Conservation (phyloP, 805 yeast genomes). For the Metschnikowia lachancei region DNA sequence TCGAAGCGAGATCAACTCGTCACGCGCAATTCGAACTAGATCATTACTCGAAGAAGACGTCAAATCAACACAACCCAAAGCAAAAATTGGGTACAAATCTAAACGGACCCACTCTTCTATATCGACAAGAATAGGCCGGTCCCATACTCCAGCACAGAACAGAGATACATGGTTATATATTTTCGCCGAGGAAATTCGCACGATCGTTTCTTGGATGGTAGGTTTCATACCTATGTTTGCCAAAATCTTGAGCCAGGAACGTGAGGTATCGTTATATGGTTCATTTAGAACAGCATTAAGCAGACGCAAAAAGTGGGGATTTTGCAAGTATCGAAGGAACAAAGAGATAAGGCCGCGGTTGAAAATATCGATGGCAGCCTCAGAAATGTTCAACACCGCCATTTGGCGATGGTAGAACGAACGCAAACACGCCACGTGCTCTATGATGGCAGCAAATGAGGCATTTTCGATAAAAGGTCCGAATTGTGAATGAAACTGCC, state of each 20-base stretch:
- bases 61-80: slow-evolving; percentile 11
- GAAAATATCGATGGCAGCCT: slow-evolving; percentile 23
- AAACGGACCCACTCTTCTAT: slow-evolving; percentile 39
- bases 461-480: slow-evolving; percentile 2
- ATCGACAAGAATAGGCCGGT: slow-evolving; percentile 30
- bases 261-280: slow-evolving; percentile 3
- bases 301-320: slow-evolving; percentile 7
- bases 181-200: slow-evolving; percentile 36
- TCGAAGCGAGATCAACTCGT: slow-evolving; percentile 46
- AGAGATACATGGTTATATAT: slow-evolving; percentile 32
- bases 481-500: slow-evolving; percentile 20
- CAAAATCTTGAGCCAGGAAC: slow-evolving; percentile 7
- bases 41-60: slow-evolving; percentile 18
- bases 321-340: slow-evolving; percentile 22
- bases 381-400: slow-evolving; percentile 24
- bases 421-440: slow-evolving; percentile 20
- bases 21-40: slow-evolving; percentile 36
- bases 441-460: slow-evolving; percentile 5
- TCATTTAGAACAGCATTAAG: slow-evolving; percentile 5
- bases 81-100: slow-evolving; percentile 39
- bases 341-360: slow-evolving; percentile 30
- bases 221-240: slow-evolving; percentile 17
- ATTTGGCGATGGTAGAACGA: slow-evolving; percentile 26
- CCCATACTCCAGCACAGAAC: slow-evolving; percentile 39
- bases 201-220: slow-evolving; percentile 24